Evolutionary conservation across 257 asterid species (phyloP).

Genomic region (Mentha longifolia): DNA sequence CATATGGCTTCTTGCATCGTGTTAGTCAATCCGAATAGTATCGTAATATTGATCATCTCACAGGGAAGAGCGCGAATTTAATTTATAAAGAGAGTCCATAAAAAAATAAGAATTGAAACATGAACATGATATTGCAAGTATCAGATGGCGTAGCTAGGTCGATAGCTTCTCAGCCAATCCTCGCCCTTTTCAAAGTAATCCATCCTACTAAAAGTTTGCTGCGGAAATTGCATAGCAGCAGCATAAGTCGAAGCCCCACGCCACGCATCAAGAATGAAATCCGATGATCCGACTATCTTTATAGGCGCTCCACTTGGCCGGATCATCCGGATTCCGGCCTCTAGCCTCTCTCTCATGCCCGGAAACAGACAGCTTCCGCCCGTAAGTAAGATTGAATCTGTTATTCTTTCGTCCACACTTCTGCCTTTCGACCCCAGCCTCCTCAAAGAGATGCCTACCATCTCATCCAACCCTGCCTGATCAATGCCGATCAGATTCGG

Average conservation of each 20-base stretch:
- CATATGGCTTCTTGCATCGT: too few species aligned
- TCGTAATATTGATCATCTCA: not conserved
- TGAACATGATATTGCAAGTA: not conserved
- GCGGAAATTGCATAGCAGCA: conserved; percentile 55
- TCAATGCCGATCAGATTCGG: conserved; percentile 89
- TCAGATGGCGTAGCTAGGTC: conserved; percentile 60
- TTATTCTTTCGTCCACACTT: conserved; percentile 60
- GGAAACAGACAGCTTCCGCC: conserved; percentile 95
- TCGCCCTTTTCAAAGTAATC: conserved; percentile 96
- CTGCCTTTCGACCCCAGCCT: conserved; percentile 53
- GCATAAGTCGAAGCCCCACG: conserved; percentile 92
- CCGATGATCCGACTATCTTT: conserved; percentile 59
- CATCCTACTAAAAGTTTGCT: conserved; percentile 72
- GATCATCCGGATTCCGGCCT: conserved; percentile 78
- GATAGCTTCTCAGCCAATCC: conserved; percentile 78
- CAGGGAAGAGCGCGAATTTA: not conserved
- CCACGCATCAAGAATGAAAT: conserved; percentile 90
- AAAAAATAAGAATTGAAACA: too few species aligned
- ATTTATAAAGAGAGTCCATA: not conserved
- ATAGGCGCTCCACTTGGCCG: conserved; percentile 85
- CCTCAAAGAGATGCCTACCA: conserved; percentile 72
- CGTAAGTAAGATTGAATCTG: conserved; percentile 75
- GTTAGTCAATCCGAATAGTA: too few species aligned
- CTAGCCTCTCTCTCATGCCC: conserved; percentile 79
- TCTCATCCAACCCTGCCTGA: conserved; percentile 93